Percentiles rank a stretch among this genome's conserved stretches.
Evolutionary conservation across 2,329 filamentous ascomycete genomes (phyloP).

Genomic region (Metarhizium brunneum): DNA sequence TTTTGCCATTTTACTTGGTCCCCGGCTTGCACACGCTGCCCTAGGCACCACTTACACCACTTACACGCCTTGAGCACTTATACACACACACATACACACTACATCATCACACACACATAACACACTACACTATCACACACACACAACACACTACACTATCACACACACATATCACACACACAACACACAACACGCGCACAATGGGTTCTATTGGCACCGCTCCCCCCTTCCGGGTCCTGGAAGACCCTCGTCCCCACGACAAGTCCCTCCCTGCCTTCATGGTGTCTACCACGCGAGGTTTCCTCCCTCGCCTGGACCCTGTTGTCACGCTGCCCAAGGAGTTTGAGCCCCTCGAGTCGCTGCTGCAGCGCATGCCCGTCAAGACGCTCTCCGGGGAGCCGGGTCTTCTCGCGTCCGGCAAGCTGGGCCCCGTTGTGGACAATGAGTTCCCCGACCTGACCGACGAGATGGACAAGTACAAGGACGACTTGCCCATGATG

Average conservation of each 20-base stretch:
- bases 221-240: slow-evolving; percentile 48
- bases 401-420: slow-evolving; percentile 65
- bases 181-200: slow-evolving; percentile 10
- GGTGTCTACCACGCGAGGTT: slow-evolving; percentile 67
- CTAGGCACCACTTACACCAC: neutral
- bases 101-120: neutral
- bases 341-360: slow-evolving; percentile 62
- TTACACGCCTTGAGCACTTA: neutral
- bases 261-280: slow-evolving; percentile 63
- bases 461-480: slow-evolving; percentile 60
- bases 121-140: no score
- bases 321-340: slow-evolving; percentile 57
- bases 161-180: neutral
- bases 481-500: slow-evolving; percentile 65
- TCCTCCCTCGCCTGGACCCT: slow-evolving; percentile 60
- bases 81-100: neutral
- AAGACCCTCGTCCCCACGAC: slow-evolving; percentile 54
- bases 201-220: slow-evolving; percentile 32
- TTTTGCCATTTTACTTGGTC: neutral
- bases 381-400: slow-evolving; percentile 62
- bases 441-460: slow-evolving; percentile 71
- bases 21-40: neutral
- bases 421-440: slow-evolving; percentile 66
- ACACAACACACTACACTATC: no score
- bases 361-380: slow-evolving; percentile 72